Evolutionary conservation across 768 basidiomycete species (phyloP), one percentile per base, ranked within the genome.

Genomic region (Collybiopsis confluens): DNA sequence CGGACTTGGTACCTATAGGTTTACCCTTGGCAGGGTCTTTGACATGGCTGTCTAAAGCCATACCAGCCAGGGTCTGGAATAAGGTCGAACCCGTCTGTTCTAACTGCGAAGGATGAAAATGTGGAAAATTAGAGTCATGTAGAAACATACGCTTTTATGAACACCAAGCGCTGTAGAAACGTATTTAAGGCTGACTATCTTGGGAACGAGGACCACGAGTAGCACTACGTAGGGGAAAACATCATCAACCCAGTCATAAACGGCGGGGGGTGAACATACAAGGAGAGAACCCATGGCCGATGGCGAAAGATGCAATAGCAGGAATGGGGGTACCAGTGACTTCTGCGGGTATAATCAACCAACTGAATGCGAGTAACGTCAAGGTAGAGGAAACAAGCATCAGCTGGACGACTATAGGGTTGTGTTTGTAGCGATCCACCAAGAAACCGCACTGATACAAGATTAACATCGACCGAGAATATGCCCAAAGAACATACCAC

Each of bases 151-250:
- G 63, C 83, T 82, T 65, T 91, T 90, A 63, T 91, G 88, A 6
- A 83, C 82, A 1, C 88, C 89, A 0, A 91, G 73, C 4, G 86
- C 87, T 1, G 90, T 90, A 1, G 86, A 85, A 42, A 91, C 81
- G 64, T 86, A 90, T 64, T 85, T 86, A 18, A 77, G 58, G 6
- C 82, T 78, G 0, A 91, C 86, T 26, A 91, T 78, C 48, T 76
- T 79, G 0, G 89, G 88, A 0, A 90, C 89, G 30, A 91, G 73
- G 15, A 91, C 74, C 7, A 87, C 89, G 10, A 90, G 73, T 9
- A 91, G 69, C 26, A 90, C 88, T 89, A 58, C 1, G 35, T 9
- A 27, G 15, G 3, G 41, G 33, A n/a, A n/a, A n/a, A n/a, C n/a
- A n/a, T n/a, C n/a, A n/a, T n/a, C n/a, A n/a, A n/a, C n/a, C n/a